A percentile compares a stretch with the other conserved stretches of the same genome.
These are phyloP conservation scores for Dipteronia dyeriana DNA, from an alignment of 345 rosid species.

Conservation along the genomic window DNA sequence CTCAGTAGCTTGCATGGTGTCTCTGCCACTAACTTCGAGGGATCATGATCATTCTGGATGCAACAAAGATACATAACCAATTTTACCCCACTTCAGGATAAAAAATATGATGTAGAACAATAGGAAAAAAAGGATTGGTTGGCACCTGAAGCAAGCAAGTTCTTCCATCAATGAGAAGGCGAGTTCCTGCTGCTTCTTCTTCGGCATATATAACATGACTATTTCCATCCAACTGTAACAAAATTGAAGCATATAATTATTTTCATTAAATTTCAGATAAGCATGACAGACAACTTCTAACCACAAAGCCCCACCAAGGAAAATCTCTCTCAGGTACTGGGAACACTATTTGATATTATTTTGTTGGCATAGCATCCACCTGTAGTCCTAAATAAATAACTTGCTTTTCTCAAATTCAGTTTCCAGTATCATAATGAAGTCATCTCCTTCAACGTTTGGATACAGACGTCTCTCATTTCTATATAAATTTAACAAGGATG, in stretches of 20 bases:
- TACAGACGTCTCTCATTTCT: background rate
- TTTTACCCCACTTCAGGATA: conserved; percentile 2
- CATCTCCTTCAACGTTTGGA: background rate
- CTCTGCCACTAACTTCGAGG: conserved; percentile 94
- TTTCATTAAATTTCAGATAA: background rate
- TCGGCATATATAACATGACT: conserved; percentile 99
- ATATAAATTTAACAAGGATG: background rate
- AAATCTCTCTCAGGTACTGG: background rate
- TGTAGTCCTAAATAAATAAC: background rate
- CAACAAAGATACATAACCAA: conserved; percentile 28
- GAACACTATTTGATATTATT: background rate
- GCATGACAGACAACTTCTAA: conserved; percentile 9
- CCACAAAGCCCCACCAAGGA: background rate
- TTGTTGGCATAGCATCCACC: background rate
- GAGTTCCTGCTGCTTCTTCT: conserved; percentile 99
- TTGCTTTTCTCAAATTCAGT: background rate
- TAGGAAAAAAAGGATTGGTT: conserved; percentile 15
- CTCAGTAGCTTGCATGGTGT: conserved; percentile 99
- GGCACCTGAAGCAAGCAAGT: conserved; percentile 94
- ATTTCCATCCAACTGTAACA: conserved; percentile 89
- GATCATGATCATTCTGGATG: conserved; percentile 93
- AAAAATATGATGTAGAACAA: background rate
- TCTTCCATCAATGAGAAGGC: conserved; percentile 98
- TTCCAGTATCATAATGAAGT: background rate
- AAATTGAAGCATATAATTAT: conserved; percentile 7